A percentile compares a stretch with the other conserved stretches of the same genome.
Evolutionary conservation across 2,329 filamentous ascomycete species (phyloP).

Genomic region (Talaromyces sp.): DNA sequence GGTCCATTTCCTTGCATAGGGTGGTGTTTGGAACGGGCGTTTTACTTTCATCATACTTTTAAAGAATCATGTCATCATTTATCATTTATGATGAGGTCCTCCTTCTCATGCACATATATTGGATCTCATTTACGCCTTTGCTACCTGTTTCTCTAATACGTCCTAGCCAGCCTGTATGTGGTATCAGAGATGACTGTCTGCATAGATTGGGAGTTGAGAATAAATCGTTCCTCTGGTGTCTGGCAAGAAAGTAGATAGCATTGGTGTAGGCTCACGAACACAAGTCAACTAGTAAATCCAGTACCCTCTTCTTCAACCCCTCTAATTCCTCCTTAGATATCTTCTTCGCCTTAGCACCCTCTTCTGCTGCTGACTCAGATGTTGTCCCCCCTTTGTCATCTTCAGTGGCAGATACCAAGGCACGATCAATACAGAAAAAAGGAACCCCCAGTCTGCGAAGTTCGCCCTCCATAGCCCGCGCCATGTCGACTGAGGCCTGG

Average conservation of each 20-base stretch:
- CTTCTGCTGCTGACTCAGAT: constrained; percentile 14
- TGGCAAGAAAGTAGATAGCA: no score
- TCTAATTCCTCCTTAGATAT: constrained; percentile 43
- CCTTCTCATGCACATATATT: constrained; percentile 12
- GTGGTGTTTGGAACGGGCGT: constrained; percentile 13
- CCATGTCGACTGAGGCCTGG: constrained; percentile 58
- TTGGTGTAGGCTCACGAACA: constrained; percentile 29
- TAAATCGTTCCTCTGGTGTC: neutral
- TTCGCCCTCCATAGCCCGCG: constrained; percentile 54
- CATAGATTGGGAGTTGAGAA: constrained; percentile 9
- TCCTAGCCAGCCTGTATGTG: constrained; percentile 8
- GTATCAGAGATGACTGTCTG: constrained; percentile 10
- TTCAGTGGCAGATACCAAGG: constrained; percentile 42
- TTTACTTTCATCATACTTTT: neutral
- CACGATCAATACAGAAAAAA: constrained; percentile 54
- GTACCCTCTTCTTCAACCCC: constrained; percentile 47
- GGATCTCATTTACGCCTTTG: constrained; percentile 14
- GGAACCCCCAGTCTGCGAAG: constrained; percentile 58
- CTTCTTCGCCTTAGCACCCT: constrained; percentile 16
- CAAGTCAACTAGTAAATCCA: constrained; percentile 52
- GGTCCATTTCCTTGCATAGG: constrained; percentile 17
- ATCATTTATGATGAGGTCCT: constrained; percentile 9
- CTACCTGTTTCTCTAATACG: neutral
- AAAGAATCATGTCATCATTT: neutral
- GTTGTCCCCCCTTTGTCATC: neutral